Evolutionary conservation across 176 grass and related monocot genomes (phyloP), one percentile per base, ranked within the genome.

Genomic region (Triticum monococcum): DNA sequence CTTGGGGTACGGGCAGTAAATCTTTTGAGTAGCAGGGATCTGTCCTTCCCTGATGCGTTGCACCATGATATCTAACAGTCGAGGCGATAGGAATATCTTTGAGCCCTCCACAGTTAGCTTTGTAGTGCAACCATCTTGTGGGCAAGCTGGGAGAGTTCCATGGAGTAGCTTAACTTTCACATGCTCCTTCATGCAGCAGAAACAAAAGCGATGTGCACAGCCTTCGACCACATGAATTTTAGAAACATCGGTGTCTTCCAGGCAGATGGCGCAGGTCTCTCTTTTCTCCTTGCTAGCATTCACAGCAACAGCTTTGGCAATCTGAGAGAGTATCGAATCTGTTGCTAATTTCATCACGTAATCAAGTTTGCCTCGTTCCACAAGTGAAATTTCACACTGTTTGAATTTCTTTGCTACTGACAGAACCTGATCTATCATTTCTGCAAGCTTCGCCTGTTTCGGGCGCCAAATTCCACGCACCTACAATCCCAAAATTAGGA

Each of bases 141-240:
- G 93, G 38, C 93, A 98, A 68, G 31, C 61, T 81, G 93, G 91
- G 31, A 98, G 88, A 64, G 77, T 85, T 68, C 89, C 91, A 85
- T 92, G 43, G 35, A 85, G 87, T 59, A 98, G 83, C 83, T 89
- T 95, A 12, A 89, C 80, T 87, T 90, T 92, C 41, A 93, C 89
- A 85, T 95, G 89, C 64, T 98, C 91, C 64, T 89, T 93, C 93
- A 98, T 87, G 87, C 95, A 95, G 85, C 83, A 87, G 63, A 93
- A 92, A 63, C 93, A 98, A 90, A 93, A 98, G 81, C 83, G 85
- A 72, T 98, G 95, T 8, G 41, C 78, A 9, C 91, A 95, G 4
- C 41, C 78, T 86, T 93, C 86, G 70, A 98, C 67, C 9, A 23
- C 16, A 40, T 92, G 91, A 82, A 98, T 95, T 72, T 93, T 88